phyloP scores from a whole-genome alignment of 495 filamentous ascomycete genomes.

The Penicillium longicatenatum region DNA sequence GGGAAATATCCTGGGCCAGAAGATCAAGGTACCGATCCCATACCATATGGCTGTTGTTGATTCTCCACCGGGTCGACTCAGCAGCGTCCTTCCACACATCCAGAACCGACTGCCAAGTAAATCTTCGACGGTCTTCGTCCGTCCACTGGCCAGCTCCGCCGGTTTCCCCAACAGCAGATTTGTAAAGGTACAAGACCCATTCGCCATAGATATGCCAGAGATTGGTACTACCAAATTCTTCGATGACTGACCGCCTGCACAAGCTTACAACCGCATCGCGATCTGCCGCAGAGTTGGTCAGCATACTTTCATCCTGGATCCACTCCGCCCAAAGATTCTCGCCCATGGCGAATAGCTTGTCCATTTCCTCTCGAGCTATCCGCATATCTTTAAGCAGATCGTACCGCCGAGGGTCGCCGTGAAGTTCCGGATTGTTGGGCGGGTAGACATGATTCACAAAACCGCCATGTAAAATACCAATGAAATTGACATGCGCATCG shows the following conservation, averaged over 20 bases:
- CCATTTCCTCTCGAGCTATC: slow-evolving; percentile 65
- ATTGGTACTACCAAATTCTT: slow-evolving; percentile 80
- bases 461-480: slow-evolving; percentile 64
- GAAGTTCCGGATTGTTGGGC: slow-evolving; percentile 47
- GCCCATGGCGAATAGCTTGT: slow-evolving; percentile 65
- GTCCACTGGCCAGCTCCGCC: slow-evolving; percentile 63
- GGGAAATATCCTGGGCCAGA: slow-evolving; percentile 61
- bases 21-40: slow-evolving; percentile 80
- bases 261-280: slow-evolving; percentile 79
- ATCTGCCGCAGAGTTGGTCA: slow-evolving; percentile 63
- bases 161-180: slow-evolving; percentile 57
- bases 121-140: slow-evolving; percentile 74
- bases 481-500: slow-evolving; percentile 63
- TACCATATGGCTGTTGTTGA: slow-evolving; percentile 83
- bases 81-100: slow-evolving; percentile 79
- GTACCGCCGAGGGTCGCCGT: slow-evolving; percentile 52
- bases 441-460: slow-evolving; percentile 58
- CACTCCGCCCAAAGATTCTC: slow-evolving; percentile 66
- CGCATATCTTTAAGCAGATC: slow-evolving; percentile 63
- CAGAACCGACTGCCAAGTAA: slow-evolving; percentile 71
- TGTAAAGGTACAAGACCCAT: slow-evolving; percentile 77
- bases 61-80: slow-evolving; percentile 74
- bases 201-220: slow-evolving; percentile 90
- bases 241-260: slow-evolving; percentile 74
- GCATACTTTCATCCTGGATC: slow-evolving; percentile 63